Evolutionary conservation across 208 protist species (phyloP), one percentile per base, ranked within the genome.

Genomic region (Polymyxa betae): DNA sequence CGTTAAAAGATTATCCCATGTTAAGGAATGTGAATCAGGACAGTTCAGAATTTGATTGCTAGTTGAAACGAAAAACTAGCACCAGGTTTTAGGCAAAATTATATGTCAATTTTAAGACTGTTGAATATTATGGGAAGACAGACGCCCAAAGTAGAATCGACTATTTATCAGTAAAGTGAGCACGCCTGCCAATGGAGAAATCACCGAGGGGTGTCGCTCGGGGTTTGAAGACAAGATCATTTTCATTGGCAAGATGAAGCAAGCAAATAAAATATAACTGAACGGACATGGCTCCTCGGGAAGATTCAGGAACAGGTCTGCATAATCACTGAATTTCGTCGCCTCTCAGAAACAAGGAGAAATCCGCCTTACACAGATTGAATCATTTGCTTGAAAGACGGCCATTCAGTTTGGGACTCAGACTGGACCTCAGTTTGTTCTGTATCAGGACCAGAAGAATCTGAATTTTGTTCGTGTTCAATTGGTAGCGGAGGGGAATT

Each of bases 181-280:
- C 72, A 38, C 72, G 72, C 10, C 72, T 5, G n/a, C 35, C 72
- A 35, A 82, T 82, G 72, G 16, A 38, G 72, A 82, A 82, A 82
- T 82, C 72, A 43, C 72, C 72, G 16, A 82, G 40, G n/a, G n/a
- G 35, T 20, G 12, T 35, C 12, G 5, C 16, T 29, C 49, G 12
- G n/a, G 72, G 72, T 60, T 90, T 87, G 29, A 90, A 38, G 1
- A 88, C 16, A 5, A 90, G 82, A 41, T 90, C 82, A 38, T 90
- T 45, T 5, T 90, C 88, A 41, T 90, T 90, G 1, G 88, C 88
- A 32, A 90, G 41, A 88, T 90, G 88, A 16, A 90, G 40, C 1
- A 90, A 41, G 29, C 88, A 90, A 44, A 90, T 38, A 64, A 90
- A 90, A 64, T 38, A 90, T 45, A 88, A 41, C 38, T 68, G 35